A percentile compares a stretch with the other conserved stretches of the same genome.
phyloP scores from a whole-genome alignment of 2,329 filamentous ascomycete species.

The Fusarium mundagurra region DNA sequence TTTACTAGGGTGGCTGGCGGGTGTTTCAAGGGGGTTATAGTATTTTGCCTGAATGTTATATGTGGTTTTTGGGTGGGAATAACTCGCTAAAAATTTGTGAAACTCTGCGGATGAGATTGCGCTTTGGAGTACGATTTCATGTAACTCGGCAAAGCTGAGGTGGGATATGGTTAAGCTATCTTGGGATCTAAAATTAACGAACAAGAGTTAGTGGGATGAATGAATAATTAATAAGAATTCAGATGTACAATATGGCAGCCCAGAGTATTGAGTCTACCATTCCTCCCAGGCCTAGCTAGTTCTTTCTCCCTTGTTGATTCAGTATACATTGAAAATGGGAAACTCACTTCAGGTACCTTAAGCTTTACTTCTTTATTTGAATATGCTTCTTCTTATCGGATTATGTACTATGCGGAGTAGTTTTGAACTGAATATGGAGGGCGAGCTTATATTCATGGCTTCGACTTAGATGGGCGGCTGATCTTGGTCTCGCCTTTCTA shows the following conservation, averaged over 20 bases:
- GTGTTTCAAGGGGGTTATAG: constrained; percentile 10
- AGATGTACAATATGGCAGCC: background rate
- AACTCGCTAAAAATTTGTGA: background rate
- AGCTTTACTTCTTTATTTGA: too few species aligned
- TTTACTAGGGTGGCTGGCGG: background rate
- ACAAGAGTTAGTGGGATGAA: accelerated
- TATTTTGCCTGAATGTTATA: background rate
- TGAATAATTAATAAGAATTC: background rate
- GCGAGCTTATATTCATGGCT: too few species aligned
- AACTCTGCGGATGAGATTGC: background rate
- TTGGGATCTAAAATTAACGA: background rate
- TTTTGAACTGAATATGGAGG: too few species aligned
- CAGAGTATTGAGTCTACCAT: accelerated
- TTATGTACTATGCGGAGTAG: too few species aligned
- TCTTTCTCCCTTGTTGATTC: too few species aligned
- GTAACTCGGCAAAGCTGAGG: background rate
- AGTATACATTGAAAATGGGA: too few species aligned
- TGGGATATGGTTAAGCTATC: background rate
- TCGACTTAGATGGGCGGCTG: too few species aligned
- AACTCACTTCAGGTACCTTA: too few species aligned
- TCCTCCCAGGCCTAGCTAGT: background rate
- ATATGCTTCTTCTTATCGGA: too few species aligned
- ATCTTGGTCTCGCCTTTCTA: background rate
- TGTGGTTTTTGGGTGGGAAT: background rate
- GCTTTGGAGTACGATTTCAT: background rate